Base-by-base conservation (phyloP, 306 rosid species). In the Boehmeria nivea region DNA sequence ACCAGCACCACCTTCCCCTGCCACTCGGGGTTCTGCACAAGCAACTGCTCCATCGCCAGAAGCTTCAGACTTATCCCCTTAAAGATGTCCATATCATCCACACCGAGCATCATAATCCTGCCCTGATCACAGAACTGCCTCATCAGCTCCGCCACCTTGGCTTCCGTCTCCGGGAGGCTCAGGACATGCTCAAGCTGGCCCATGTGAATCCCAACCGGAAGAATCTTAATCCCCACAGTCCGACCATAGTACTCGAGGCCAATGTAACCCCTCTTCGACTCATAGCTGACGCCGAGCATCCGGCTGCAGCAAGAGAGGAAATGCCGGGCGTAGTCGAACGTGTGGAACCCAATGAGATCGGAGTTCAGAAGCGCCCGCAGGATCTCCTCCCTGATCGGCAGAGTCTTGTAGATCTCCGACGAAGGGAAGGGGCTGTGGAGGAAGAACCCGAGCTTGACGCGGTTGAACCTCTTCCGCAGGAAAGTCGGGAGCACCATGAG, bases 81-180 rank as follows among this genome's bases (percentile, higher is more conserved):
- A 21, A 87, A 87, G 18, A 84, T 84, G 55, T 87, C 95, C 95
- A 87, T 87, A 78, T 87, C 95, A 67, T 87, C 95, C n/a, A 87
- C 94, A 10, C 74, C 95, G 43, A 77, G 89, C 69, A 83, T 43
- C 81, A 83, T 61, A 58, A 22, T 76, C 75, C 81, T 76, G 19
- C 81, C 86, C 49, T 46, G 69, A 11, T 69, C 81, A 8, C 60
- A 28, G 50, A 68, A 83, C 73, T 76, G 73, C 26, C 34, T 53
- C 19, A 73, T 70, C 38, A 83, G 83, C 79, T 83, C 89, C 44
- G 66, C 36, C 51, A 77, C 85, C 74, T 81, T 87, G 14, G 69
- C 70, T 62, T 81, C 83, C 0, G 95, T 87, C 67, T 73, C 73
- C 15, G 59, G 60, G 24, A 68, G 66, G 60, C 74, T 81, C 69